Evolutionary conservation across 1,139 yeast genomes (phyloP), one percentile per base, ranked within the genome.

Genomic region (Kodamaea arcana): DNA sequence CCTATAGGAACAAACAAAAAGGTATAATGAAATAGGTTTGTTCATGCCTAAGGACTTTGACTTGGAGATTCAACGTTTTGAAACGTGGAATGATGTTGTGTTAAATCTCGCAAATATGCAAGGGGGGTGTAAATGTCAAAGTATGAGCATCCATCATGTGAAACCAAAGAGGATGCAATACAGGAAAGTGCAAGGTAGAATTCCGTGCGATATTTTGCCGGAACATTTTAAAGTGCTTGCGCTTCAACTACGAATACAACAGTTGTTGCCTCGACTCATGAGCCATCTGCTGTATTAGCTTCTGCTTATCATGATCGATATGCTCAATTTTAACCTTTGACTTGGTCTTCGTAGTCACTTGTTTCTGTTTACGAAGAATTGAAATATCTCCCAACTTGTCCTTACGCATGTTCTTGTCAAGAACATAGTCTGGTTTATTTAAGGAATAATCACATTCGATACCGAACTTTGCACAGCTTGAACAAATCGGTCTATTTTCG

Each of bases 381-480:
- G 63, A 53, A 31, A 68, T 62, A 41, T 60, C 55, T 27, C 54
- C 44, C 40, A 70, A 54, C 43, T 64, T 67, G 43, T 62, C 60
- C 41, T 56, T 52, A 25, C 67, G 49, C 42, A 65, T 55, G 35
- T 51, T 48, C 46, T 61, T 65, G 45, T 71, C 65, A 30, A 56
- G 51, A 3, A 69, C 72, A 42, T 69, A 69, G 15, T 44, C 58
- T 0, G 75, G 75, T 35, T 68, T 66, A 12, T 56, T 60, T 1
- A 56, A 45, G n/a, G 66, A 62, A 42, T 67, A 69, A 49, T 69
- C 75, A 49, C 75, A 69, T 17, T 48, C 54, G 32, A 69, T 61
- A n/a, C 72, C 72, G 46, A 65, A 66, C 35, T 63, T 65, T 4
- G 42, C 33, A 47, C 75, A 69, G 32, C 63, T 58, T 10, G 62